These are phyloP conservation scores for Diaporthe aspalathi DNA, from an alignment of 2,329 filamentous ascomycete species.

Conservation along the genomic window DNA sequence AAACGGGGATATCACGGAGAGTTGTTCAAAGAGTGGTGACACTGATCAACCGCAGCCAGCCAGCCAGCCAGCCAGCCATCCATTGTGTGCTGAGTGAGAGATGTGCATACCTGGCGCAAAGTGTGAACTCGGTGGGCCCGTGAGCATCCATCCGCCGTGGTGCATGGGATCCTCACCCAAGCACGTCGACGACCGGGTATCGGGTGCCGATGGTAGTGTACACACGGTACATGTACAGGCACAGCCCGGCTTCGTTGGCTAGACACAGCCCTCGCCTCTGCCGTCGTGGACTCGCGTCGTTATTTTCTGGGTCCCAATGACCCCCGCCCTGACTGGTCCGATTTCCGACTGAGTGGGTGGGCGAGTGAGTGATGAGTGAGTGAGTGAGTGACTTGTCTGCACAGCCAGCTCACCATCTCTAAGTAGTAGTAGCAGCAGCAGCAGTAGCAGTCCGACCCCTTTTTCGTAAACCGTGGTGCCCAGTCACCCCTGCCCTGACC, in stretches of 20 bases:
- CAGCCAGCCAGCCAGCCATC: no score
- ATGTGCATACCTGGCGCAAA: slow-evolving; percentile 12
- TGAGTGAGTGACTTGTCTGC: slow-evolving; percentile 12
- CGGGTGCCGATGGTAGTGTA: neutral
- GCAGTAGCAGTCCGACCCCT: neutral
- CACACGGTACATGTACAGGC: neutral
- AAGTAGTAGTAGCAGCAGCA: neutral
- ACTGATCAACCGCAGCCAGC: no score
- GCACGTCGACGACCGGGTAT: slow-evolving; percentile 18
- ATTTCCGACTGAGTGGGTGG: neutral
- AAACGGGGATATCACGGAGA: neutral
- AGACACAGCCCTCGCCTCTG: slow-evolving; percentile 15
- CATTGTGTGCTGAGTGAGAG: slow-evolving; percentile 18
- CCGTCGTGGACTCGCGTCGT: slow-evolving; percentile 1
- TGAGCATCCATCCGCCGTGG: neutral
- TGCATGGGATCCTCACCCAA: neutral
- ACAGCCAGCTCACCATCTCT: slow-evolving; percentile 24
- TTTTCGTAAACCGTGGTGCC: slow-evolving; percentile 16
- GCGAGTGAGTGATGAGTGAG: neutral
- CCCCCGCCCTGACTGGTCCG: slow-evolving; percentile 1
- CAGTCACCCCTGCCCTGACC: slow-evolving; percentile 12
- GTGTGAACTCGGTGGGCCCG: slow-evolving; percentile 9
- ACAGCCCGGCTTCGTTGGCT: slow-evolving; percentile 21
- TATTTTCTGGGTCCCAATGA: neutral
- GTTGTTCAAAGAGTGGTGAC: no score